Conservation (phyloP, 2,329 filamentous ascomycete genomes). For the Ophiognomonia clavigignenti-juglandacearum region DNA sequence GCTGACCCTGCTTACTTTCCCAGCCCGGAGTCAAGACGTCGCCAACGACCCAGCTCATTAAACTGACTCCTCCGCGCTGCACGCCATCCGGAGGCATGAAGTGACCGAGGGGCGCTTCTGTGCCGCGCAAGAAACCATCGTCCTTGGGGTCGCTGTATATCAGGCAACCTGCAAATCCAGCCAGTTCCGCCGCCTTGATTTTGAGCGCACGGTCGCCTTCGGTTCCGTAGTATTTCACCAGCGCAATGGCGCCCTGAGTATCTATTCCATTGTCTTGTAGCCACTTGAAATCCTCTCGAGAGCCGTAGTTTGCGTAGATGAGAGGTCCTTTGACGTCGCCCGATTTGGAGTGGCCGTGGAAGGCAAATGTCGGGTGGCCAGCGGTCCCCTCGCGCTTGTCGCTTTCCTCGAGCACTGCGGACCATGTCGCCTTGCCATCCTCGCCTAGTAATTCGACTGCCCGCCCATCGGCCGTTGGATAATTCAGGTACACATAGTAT, state of each 20-base stretch:
- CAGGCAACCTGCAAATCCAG: conserved; percentile 80
- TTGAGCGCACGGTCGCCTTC: conserved; percentile 73
- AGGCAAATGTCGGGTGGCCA: conserved; percentile 68
- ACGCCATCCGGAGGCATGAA: conserved; percentile 80
- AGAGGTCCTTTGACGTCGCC: conserved; percentile 83
- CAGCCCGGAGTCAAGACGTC: conserved; percentile 91
- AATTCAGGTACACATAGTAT: conserved; percentile 89
- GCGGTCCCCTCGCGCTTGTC: conserved; percentile 58
- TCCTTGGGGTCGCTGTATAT: conserved; percentile 89
- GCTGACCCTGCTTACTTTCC: conserved; percentile 61
- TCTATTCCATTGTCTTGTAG: conserved; percentile 68
- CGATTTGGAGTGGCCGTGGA: conserved; percentile 83
- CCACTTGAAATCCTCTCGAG: conserved; percentile 72
- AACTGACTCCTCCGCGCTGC: conserved; percentile 73
- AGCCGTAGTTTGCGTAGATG: conserved; percentile 90
- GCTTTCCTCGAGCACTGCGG: conserved; percentile 79
- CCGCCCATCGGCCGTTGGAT: conserved; percentile 71
- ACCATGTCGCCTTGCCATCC: conserved; percentile 63
- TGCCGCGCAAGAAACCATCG: conserved; percentile 72
- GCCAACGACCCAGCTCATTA: conserved; percentile 79
- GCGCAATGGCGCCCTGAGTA: conserved; percentile 72
- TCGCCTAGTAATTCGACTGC: conserved; percentile 74
- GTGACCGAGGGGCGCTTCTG: conserved; percentile 68
- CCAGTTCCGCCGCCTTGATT: conserved; percentile 82
- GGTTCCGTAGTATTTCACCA: conserved; percentile 76